phyloP scores from a whole-genome alignment of 176 grass and related monocot species.

The Aegilops umbellulata region DNA sequence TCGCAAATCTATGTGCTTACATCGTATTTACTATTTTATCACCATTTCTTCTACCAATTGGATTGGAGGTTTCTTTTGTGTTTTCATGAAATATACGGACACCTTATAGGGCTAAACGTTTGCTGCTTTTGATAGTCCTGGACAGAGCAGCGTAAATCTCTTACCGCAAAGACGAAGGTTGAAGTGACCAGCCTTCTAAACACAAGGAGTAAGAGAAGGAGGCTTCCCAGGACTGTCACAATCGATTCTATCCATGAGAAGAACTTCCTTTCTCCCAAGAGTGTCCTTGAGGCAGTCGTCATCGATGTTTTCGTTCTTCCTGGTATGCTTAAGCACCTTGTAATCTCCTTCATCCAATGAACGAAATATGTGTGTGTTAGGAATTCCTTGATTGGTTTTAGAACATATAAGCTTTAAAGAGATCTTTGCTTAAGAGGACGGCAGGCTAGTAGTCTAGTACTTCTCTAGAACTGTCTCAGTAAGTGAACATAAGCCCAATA shows the following conservation, averaged over 20 bases:
- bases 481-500: not conserved
- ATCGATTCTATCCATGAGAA: constrained; percentile 88
- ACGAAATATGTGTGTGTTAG: not conserved
- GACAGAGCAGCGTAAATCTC: constrained; percentile 73
- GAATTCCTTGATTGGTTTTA: not conserved
- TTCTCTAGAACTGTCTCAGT: not conserved
- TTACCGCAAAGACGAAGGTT: constrained; percentile 65
- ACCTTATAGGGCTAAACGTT: not conserved
- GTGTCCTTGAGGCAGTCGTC: constrained; percentile 72
- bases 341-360: not conserved
- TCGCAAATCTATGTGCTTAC: not conserved
- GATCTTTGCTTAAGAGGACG: not conserved
- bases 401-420: not conserved
- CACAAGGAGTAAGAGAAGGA: constrained; percentile 57
- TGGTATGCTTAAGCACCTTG: constrained; percentile 35
- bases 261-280: constrained; percentile 75
- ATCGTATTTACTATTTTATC: not conserved
- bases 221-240: constrained; percentile 61
- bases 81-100: not conserved
- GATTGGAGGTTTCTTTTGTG: not conserved
- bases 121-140: constrained; percentile 61
- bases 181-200: constrained; percentile 60
- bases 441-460: not conserved
- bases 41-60: not conserved
- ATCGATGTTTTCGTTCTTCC: constrained; percentile 74